Evolutionary conservation across 2,329 filamentous ascomycete genomes (phyloP).

Genomic region (Chaetomiaceae sp.): DNA sequence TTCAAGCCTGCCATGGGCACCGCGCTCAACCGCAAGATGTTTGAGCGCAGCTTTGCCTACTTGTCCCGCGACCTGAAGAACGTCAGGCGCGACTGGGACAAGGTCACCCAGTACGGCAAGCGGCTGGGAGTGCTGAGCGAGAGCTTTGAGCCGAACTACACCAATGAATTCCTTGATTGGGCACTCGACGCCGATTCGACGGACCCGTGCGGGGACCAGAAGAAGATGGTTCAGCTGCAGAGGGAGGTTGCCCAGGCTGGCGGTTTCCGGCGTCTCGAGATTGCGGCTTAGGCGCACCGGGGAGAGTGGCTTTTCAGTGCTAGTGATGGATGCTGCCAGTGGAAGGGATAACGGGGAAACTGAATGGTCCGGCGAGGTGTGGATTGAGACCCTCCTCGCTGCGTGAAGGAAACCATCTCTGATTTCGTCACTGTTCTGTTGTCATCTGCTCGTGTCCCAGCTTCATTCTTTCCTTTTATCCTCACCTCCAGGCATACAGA

Average conservation of each 20-base stretch:
- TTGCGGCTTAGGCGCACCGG: constrained; percentile 3
- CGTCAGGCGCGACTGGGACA: constrained; percentile 67
- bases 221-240: constrained; percentile 66
- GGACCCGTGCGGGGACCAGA: constrained; percentile 69
- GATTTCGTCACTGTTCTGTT: no score
- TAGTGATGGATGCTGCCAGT: no score
- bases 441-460: no score
- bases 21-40: constrained; percentile 69
- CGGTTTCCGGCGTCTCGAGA: constrained; percentile 51
- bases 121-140: constrained; percentile 62
- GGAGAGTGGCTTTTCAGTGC: no score
- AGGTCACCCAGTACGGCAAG: constrained; percentile 74
- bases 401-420: no score
- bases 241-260: constrained; percentile 59
- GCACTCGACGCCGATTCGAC: constrained; percentile 56
- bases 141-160: constrained; percentile 67
- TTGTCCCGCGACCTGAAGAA: constrained; percentile 72
- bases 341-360: no score
- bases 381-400: no score
- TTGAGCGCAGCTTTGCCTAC: constrained; percentile 73
- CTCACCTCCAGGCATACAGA: no score
- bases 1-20: constrained; percentile 68
- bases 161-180: constrained; percentile 67
- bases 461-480: no score
- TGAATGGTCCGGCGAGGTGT: no score